Conservation (phyloP, 371 early-diverging fungal genomes). For the Mucor sp. region DNA sequence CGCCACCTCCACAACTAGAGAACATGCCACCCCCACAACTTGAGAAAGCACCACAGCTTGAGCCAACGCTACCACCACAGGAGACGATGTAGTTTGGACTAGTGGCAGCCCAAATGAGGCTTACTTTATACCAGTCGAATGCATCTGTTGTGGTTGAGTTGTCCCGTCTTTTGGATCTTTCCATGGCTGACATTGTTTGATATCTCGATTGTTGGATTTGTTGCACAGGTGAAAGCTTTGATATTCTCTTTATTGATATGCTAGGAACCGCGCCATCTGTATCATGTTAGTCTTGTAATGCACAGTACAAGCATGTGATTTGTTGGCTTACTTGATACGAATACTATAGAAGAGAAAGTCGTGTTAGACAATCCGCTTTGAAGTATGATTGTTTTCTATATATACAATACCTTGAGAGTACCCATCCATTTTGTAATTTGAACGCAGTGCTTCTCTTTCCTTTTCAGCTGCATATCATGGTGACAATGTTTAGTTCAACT, state of each 20-base stretch:
- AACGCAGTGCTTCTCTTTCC: neutral
- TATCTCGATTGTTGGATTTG: neutral
- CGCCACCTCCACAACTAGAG: constrained; percentile 26
- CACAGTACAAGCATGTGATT: neutral
- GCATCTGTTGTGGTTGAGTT: neutral
- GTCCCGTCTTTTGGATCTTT: neutral
- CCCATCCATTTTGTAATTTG: neutral
- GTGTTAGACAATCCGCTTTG: neutral
- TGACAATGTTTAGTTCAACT: neutral
- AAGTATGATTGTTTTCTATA: neutral
- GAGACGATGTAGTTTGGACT: neutral
- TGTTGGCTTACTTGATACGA: neutral
- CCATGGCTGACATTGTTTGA: neutral
- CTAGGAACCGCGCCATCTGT: neutral
- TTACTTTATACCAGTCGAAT: neutral
- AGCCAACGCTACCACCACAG: neutral
- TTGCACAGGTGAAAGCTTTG: neutral
- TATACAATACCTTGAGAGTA: neutral
- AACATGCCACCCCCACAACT: constrained; percentile 21
- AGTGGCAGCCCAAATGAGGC: neutral
- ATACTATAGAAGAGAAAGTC: neutral
- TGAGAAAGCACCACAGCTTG: neutral
- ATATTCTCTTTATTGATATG: neutral
- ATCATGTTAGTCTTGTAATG: neutral
- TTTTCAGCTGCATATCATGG: neutral